Conservation (phyloP, 73 alveolate genomes). For the Durusdinium trenchii region DNA sequence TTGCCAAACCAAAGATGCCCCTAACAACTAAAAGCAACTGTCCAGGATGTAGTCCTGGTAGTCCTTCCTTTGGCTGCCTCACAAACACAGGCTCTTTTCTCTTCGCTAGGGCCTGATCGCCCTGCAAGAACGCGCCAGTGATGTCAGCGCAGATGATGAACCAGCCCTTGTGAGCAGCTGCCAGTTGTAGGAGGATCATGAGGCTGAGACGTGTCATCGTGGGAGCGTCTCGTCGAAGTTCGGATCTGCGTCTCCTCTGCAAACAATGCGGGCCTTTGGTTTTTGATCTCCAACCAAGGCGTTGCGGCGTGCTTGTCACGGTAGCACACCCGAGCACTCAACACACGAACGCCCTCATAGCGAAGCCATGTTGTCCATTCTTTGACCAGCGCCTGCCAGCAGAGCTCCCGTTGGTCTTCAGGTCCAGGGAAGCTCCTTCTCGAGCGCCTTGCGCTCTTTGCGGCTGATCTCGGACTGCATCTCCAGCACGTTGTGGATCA, state of each 20-base stretch:
- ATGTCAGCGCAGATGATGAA: conserved; percentile 1
- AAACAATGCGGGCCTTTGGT: conserved; percentile 41
- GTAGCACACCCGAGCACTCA: conserved; percentile 33
- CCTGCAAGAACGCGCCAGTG: conserved; percentile 60
- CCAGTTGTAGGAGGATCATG: background rate
- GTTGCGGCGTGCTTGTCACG: conserved; percentile 26
- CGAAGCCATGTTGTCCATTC: conserved; percentile 38
- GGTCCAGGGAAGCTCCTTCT: conserved; percentile 46
- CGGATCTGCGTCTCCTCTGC: conserved; percentile 47
- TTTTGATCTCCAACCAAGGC: background rate
- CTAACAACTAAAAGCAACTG: conserved; percentile 38
- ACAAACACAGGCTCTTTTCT: background rate
- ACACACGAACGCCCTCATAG: background rate
- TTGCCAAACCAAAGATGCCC: conserved; percentile 44
- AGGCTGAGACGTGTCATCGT: background rate
- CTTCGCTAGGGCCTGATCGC: conserved; percentile 8
- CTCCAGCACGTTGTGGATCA: no score
- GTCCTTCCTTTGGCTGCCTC: conserved; percentile 38
- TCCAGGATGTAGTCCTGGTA: background rate
- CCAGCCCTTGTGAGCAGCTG: background rate
- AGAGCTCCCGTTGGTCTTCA: background rate
- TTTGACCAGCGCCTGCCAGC: background rate
- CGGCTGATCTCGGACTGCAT: background rate
- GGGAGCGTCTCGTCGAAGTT: conserved; percentile 19
- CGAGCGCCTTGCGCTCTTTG: conserved; percentile 19